These are phyloP conservation scores for Croton laevigatus DNA, from an alignment of 441 rosid genomes.

Conservation along the genomic window DNA sequence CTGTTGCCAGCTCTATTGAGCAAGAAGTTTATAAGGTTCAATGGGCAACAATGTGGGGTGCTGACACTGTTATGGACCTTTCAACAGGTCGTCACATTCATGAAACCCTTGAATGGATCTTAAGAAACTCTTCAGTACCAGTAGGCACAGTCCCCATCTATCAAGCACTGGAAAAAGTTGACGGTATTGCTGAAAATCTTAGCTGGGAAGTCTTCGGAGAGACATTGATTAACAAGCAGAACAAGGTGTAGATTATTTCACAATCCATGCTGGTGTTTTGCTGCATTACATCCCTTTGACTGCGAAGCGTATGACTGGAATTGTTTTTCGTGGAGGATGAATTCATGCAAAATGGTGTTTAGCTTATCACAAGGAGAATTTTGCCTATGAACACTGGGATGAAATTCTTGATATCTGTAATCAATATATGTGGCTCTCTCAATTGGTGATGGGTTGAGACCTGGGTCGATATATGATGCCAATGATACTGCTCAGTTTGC, in stretches of 20 bases:
- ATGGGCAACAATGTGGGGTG: conserved; percentile 99
- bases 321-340: conserved; percentile 94
- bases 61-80: conserved; percentile 96
- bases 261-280: conserved; percentile 91
- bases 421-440: conserved; percentile 91
- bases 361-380: conserved; percentile 92
- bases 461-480: conserved; percentile 97
- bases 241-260: conserved; percentile 97
- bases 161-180: conserved; percentile 94
- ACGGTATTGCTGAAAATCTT: conserved; percentile 90
- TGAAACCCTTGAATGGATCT: conserved; percentile 97
- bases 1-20: conserved; percentile 94
- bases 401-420: conserved; percentile 91
- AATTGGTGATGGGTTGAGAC: conserved; percentile 95
- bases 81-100: conserved; percentile 98
- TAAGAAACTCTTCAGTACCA: conserved; percentile 90
- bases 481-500: conserved; percentile 97
- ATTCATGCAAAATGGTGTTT: conserved; percentile 98
- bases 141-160: conserved; percentile 96
- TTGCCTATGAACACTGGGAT: conserved; percentile 99
- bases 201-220: conserved; percentile 92
- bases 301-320: conserved; percentile 93
- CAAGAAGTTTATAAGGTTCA: conserved; percentile 97
- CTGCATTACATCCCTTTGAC: conserved; percentile 89
- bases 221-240: conserved; percentile 90